Evolutionary conservation across 2,329 filamentous ascomycete genomes (phyloP), one percentile per base, ranked within the genome.

Genomic region (Metarhizium guizhouense): DNA sequence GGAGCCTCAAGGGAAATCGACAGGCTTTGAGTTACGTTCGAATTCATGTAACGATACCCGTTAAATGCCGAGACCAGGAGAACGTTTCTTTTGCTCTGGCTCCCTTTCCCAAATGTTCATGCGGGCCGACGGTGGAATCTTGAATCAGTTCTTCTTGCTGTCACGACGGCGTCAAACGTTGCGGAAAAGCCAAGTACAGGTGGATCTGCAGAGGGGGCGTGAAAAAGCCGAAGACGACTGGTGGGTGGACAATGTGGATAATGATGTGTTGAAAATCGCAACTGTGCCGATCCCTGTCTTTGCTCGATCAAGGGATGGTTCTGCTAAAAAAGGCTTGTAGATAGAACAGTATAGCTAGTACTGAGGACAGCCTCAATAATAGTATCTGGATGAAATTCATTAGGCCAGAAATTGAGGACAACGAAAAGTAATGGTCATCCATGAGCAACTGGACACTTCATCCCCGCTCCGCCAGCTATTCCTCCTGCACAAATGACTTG

Each of bases 111-210:
- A 34, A 49, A 10, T 30, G 25, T 16, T 49, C 25, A 29, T 8
- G n/a, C 20, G 50, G 50, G 25, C 36, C 34, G 18, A 16, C 16
- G 29, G 50, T 52, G 50, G 34, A 52, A 52, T 52, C 50, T 53
- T 18, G 25, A 13, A 20, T 52, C 20, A 13, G 20, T 42, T 29
- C 40, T 42, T 29, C 40, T 47, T 29, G n/a, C 40, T 32, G 40
- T 53, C 51, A 45, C 40, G 42, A 45, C 51, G 30, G 25, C 40
- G 51, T 53, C 51, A 43, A 53, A 45, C 40, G 51, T 47, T 53
- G 51, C 25, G 40, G 14, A 47, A 53, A 53, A 43, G 51, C 40
- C 51, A 53, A 45, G 51, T 53, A 13, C 13, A 4, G 25, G 51
- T 53, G 51, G 51, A 53, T 34, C 40, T 14, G 40, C 13, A 18